Evolutionary conservation across 2,329 filamentous ascomycete species (phyloP).

Genomic region (Talaromyces sp.): DNA sequence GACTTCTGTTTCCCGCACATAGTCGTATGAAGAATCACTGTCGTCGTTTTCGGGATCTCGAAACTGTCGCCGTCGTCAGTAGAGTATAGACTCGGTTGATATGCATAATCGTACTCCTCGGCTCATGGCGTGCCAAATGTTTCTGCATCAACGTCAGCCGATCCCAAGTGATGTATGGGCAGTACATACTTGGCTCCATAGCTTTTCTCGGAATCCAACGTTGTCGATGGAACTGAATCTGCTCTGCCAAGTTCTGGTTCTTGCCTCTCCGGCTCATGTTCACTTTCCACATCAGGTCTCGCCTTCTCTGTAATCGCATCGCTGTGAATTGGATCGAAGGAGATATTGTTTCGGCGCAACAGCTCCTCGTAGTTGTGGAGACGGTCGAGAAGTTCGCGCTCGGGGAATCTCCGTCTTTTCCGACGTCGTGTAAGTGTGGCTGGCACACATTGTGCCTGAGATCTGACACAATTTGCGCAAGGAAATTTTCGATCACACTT

Average conservation of each 20-base stretch:
- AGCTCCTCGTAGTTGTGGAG: slow-evolving; percentile 67
- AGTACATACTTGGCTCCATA: slow-evolving; percentile 10
- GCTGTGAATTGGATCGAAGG: slow-evolving; percentile 64
- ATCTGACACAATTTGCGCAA: slow-evolving; percentile 67
- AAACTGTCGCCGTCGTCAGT: slow-evolving; percentile 12
- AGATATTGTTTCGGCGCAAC: slow-evolving; percentile 63
- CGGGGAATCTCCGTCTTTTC: slow-evolving; percentile 61
- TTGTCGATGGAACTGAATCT: slow-evolving; percentile 12
- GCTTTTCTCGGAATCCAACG: neutral
- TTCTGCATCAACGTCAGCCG: slow-evolving; percentile 7
- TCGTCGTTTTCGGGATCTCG: slow-evolving; percentile 28
- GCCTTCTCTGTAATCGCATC: slow-evolving; percentile 23
- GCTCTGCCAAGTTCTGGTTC: neutral
- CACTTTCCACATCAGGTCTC: slow-evolving; percentile 18
- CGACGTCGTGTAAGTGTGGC: slow-evolving; percentile 52
- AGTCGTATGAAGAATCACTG: slow-evolving; percentile 31
- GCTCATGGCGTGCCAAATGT: slow-evolving; percentile 17
- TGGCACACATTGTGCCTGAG: slow-evolving; percentile 58
- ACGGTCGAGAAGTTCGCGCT: slow-evolving; percentile 69
- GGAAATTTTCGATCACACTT: slow-evolving; percentile 72
- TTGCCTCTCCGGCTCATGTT: neutral
- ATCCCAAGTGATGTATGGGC: neutral
- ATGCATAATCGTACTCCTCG: slow-evolving; percentile 12
- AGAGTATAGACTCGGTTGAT: neutral
- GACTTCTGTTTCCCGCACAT: slow-evolving; percentile 39